Base-by-base conservation (phyloP, 345 rosid genomes). In the Combretum micranthum region DNA sequence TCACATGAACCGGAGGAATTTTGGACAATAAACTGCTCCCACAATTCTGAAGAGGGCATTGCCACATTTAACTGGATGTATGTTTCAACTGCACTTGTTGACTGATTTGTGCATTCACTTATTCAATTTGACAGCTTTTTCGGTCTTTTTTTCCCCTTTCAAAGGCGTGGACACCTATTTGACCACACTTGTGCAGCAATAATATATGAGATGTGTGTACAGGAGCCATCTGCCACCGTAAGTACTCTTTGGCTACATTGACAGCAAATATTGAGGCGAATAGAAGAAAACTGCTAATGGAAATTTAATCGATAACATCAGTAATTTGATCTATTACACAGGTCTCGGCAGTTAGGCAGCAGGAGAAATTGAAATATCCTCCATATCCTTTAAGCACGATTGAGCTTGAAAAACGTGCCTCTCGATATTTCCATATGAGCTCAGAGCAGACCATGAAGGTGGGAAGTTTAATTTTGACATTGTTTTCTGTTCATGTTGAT, bases 371-470 rank as follows among this genome's bases (percentile, higher is more conserved):
- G 39, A 89, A 89, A 60, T 81, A 83, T 70, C 96, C 99, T 75
- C 97, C 97, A 54, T 64, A 84, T 79, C 99, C 99, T 48, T 76
- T 93, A 82, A 93, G 77, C 72, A 93, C 99, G 37, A 83, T 89
- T 76, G 99, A 93, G 70, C 89, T 89, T 78, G 96, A 85, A 68
- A 89, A 89, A 68, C 96, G 97, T 22, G 96, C 99, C 75, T 93
- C 97, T 32, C 80, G 97, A 62, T 89, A 81, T 75, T 92, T 92
- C 67, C 84, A 82, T 47, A 81, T 89, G 83, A 93, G 97, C 77
- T 93, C 99, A 51, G 97, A 93, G 66, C 90, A 80, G 14, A 89
- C 96, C 53, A 93, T 89, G 97, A 93, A 93, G 91, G 99, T 83
- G 44, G 63, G 65, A 52, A 3, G 15, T 45, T 17, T 16, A 20